Evolutionary conservation across 345 rosid genomes (phyloP).

Genomic region (Salix udensis): DNA sequence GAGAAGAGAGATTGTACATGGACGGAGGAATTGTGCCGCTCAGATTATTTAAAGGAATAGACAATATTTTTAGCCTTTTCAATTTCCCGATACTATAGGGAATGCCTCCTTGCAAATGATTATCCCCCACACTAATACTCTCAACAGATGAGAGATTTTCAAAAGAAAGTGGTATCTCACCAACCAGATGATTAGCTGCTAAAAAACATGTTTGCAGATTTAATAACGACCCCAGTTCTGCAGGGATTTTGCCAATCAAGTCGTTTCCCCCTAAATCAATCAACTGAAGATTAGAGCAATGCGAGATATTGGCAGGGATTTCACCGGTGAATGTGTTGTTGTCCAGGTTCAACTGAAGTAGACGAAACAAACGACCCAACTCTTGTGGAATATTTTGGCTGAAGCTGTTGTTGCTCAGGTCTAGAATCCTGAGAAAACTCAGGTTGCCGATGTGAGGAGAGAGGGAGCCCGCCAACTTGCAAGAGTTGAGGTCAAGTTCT

Average conservation of each 20-base stretch:
- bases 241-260: not conserved
- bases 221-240: slow-evolving; percentile 3
- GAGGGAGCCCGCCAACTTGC: not conserved
- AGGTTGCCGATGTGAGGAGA: not conserved
- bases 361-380: slow-evolving; percentile 24
- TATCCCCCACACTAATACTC: rapidly evolving
- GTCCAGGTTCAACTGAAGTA: slow-evolving; percentile 6
- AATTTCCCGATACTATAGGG: not conserved
- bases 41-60: not conserved
- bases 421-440: not conserved
- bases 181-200: not conserved
- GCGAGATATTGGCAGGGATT: slow-evolving; percentile 16
- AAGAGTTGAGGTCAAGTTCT: not conserved
- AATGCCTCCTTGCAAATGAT: no score
- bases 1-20: slow-evolving; percentile 8
- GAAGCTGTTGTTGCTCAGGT: slow-evolving; percentile 22
- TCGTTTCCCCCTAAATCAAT: not conserved
- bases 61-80: not conserved
- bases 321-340: slow-evolving; percentile 25
- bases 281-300: not conserved
- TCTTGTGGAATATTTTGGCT: slow-evolving; percentile 20
- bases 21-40: slow-evolving; percentile 1
- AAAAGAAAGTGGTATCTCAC: not conserved
- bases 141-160: slow-evolving; percentile 1
- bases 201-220: not conserved